A percentile compares a stretch with the other conserved stretches of the same genome.
These are phyloP conservation scores for Zasmidium citrigriseum DNA, from an alignment of 2,329 filamentous ascomycete genomes.

Conservation along the genomic window DNA sequence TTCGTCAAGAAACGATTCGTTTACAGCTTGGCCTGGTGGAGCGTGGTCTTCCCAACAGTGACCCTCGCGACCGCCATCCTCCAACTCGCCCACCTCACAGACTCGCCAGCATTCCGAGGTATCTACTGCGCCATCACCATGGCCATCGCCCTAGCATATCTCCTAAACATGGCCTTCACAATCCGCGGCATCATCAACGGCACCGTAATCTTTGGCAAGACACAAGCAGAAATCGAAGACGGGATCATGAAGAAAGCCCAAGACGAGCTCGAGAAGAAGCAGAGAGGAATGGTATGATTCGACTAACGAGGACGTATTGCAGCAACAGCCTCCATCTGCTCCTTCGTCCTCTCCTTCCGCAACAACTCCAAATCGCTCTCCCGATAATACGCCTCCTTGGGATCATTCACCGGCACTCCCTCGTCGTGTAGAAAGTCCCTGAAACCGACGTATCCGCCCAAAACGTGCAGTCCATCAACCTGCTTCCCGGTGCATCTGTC, in stretches of 20 bases:
- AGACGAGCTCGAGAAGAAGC: conserved; percentile 1
- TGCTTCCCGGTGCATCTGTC: not conserved
- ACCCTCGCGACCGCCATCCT: conserved; percentile 16
- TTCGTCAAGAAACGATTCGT: conserved; percentile 7
- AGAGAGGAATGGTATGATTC: not conserved
- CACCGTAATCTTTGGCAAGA: conserved; percentile 13
- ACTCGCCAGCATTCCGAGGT: conserved; percentile 16
- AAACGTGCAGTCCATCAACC: not conserved
- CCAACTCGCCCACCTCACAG: conserved; percentile 12
- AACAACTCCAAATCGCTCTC: not conserved
- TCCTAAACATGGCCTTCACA: conserved; percentile 14
- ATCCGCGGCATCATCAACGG: conserved; percentile 10
- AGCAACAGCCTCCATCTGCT: not conserved
- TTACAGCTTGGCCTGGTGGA: conserved; percentile 14
- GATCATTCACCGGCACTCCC: not conserved
- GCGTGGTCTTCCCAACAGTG: conserved; percentile 15
- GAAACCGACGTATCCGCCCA: not conserved
- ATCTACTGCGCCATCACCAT: conserved; percentile 10
- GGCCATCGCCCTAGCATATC: conserved; percentile 8
- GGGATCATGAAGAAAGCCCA: conserved; percentile 13
- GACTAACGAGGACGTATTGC: not conserved
- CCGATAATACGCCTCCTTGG: not conserved
- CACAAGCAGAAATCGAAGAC: conserved; percentile 7
- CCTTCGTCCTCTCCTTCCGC: not conserved
- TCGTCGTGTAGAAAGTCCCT: not conserved